Evolutionary conservation across 2,329 filamentous ascomycete species (phyloP).

Genomic region (Plectosphaerella cucumerina): DNA sequence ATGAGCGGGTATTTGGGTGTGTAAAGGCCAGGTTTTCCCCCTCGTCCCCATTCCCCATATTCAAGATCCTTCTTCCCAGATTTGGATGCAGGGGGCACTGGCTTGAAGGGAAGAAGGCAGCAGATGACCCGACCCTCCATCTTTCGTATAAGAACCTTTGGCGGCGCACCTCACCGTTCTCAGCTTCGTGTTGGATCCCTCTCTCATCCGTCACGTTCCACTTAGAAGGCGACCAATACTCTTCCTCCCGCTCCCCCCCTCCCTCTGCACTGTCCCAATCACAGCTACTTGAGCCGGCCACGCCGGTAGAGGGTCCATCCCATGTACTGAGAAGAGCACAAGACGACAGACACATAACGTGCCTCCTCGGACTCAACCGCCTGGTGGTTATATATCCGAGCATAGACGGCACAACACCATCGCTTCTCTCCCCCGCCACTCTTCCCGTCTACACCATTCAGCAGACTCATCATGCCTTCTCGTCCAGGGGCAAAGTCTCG

Average conservation of each 20-base stretch:
- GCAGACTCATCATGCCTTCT: conserved; percentile 29
- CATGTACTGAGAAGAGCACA: neutral
- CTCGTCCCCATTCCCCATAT: too few species aligned
- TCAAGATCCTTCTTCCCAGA: too few species aligned
- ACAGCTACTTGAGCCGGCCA: conserved; percentile 11
- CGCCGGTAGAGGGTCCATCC: conserved; percentile 6
- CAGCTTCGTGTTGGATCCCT: neutral
- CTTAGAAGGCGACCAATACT: neutral
- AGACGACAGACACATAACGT: neutral
- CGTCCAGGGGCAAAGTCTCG: conserved; percentile 25
- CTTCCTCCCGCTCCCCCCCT: neutral
- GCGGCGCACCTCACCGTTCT: neutral
- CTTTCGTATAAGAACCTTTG: neutral
- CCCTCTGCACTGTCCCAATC: neutral
- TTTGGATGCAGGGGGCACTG: too few species aligned
- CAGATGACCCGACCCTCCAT: too few species aligned
- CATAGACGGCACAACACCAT: neutral
- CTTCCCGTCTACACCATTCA: neutral
- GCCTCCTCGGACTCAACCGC: conserved; percentile 5
- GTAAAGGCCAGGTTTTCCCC: too few species aligned
- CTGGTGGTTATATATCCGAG: neutral
- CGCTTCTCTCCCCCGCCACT: neutral
- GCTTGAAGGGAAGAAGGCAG: too few species aligned
- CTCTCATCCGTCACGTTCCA: neutral
- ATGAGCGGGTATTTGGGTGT: too few species aligned